Percentiles rank a stretch among this genome's conserved stretches.
phyloP scores from a whole-genome alignment of 2,329 filamentous ascomycete genomes.

The Monosporascus sp. region DNA sequence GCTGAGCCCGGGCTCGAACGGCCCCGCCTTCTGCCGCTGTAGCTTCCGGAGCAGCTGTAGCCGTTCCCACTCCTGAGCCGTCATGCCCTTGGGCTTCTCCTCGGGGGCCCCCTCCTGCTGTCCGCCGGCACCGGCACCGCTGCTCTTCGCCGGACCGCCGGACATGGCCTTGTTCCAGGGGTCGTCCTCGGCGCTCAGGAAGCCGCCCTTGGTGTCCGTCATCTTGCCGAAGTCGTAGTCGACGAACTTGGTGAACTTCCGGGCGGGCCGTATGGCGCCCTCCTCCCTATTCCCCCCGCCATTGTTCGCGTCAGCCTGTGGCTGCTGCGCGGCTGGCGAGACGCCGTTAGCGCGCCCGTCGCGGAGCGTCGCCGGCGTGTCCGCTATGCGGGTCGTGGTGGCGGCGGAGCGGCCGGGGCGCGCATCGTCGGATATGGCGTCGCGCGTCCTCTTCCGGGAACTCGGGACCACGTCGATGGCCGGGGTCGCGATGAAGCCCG shows the following conservation, averaged over 20 bases:
- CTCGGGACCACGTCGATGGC: slow-evolving; percentile 53
- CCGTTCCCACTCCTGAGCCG: slow-evolving; percentile 84
- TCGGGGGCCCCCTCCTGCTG: slow-evolving; percentile 25
- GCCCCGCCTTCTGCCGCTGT: slow-evolving; percentile 68
- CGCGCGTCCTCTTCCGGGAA: slow-evolving; percentile 64
- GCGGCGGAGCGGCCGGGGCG: slow-evolving; percentile 15
- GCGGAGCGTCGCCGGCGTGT: slow-evolving; percentile 55
- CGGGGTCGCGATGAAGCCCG: slow-evolving; percentile 67
- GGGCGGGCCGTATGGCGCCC: slow-evolving; percentile 62
- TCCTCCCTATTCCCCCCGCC: slow-evolving; percentile 22
- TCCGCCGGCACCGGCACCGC: slow-evolving; percentile 25
- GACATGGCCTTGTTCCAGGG: slow-evolving; percentile 76
- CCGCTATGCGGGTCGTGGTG: background rate
- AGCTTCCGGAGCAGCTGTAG: slow-evolving; percentile 70
- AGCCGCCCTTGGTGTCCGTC: slow-evolving; percentile 96
- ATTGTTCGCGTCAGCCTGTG: too few relatives aligned
- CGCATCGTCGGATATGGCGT: slow-evolving; percentile 51
- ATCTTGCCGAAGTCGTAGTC: slow-evolving; percentile 98
- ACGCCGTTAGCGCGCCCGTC: slow-evolving; percentile 54
- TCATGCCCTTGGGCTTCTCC: slow-evolving; percentile 81
- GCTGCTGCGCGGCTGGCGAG: slow-evolving; percentile 8
- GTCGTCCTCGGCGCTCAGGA: slow-evolving; percentile 86
- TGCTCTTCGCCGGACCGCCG: slow-evolving; percentile 32
- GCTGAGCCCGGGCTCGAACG: slow-evolving; percentile 85
- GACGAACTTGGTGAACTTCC: slow-evolving; percentile 89